Conservation (phyloP, 1,284 basidiomycete genomes). For the Tausonia pullulans region DNA sequence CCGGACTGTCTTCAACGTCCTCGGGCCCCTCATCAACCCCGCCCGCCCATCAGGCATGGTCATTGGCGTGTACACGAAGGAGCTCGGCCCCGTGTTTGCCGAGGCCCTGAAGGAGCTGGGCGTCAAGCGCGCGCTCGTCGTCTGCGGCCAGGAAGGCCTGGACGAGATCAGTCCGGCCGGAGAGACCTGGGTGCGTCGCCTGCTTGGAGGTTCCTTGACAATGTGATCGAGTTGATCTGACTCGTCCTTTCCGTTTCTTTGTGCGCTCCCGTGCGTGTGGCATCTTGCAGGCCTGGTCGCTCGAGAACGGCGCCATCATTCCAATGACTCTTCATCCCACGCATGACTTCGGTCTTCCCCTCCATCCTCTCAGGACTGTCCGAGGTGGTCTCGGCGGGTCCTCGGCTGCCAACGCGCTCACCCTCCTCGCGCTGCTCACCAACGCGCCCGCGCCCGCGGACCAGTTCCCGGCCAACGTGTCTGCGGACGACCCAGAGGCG, state of each 20-base stretch:
- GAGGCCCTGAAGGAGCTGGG: constrained; percentile 50
- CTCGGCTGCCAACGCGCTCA: constrained; percentile 42
- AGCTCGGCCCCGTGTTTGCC: constrained; percentile 77
- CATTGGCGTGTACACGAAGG: constrained; percentile 74
- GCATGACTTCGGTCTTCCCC: constrained; percentile 55
- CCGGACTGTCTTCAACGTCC: constrained; percentile 92
- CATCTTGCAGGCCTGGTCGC: constrained; percentile 36
- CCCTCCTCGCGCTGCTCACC: constrained; percentile 50
- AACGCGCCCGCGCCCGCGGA: constrained; percentile 24
- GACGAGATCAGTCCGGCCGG: constrained; percentile 94
- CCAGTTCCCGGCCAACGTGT: background rate
- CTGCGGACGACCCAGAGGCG: background rate
- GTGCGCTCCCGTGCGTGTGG: background rate
- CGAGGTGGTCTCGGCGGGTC: constrained; percentile 39
- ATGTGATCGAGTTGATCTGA: background rate
- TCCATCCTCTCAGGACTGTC: constrained; percentile 60
- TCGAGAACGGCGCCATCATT: constrained; percentile 35
- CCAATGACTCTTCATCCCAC: constrained; percentile 36
- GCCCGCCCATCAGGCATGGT: constrained; percentile 75
- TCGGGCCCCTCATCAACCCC: constrained; percentile 92
- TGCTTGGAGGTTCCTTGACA: constrained; percentile 21
- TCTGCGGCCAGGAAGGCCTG: constrained; percentile 82
- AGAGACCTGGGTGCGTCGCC: constrained; percentile 53
- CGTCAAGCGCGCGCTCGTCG: constrained; percentile 75
- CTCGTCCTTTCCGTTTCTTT: background rate